Percentiles rank a stretch among this genome's conserved stretches.
These are phyloP conservation scores for Leucocoprinus gongylophorus DNA, from an alignment of 1,284 basidiomycete genomes.

Conservation along the genomic window DNA sequence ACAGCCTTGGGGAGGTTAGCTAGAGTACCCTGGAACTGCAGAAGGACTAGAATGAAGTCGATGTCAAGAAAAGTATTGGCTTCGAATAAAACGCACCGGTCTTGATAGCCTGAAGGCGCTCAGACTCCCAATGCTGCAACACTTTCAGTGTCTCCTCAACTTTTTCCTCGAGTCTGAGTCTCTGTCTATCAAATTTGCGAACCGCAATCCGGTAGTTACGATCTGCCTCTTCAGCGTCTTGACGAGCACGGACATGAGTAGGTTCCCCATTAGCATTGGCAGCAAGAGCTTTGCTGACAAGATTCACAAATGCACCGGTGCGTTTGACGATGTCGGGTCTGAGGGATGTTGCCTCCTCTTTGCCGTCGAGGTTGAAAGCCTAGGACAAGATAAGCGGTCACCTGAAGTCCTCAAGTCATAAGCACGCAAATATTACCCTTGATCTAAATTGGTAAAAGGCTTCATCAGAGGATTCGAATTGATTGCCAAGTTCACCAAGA, in stretches of 20 bases:
- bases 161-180: constrained; percentile 76
- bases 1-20: constrained; percentile 62
- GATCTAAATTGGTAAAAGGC: constrained; percentile 76
- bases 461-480: constrained; percentile 66
- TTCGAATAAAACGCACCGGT: constrained; percentile 43
- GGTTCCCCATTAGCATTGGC: constrained; percentile 47
- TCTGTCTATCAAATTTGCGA: constrained; percentile 70
- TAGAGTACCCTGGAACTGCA: constrained; percentile 78
- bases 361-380: constrained; percentile 62
- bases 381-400: constrained; percentile 19
- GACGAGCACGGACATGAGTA: constrained; percentile 58
- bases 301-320: constrained; percentile 58
- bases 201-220: constrained; percentile 69
- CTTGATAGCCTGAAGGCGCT: constrained; percentile 76
- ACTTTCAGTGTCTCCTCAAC: constrained; percentile 76
- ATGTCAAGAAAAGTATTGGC: neutral
- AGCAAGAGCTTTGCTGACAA: constrained; percentile 68
- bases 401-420: neutral
- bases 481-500: constrained; percentile 75
- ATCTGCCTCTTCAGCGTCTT: constrained; percentile 76
- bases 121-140: constrained; percentile 80
- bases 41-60: constrained; percentile 45
- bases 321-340: constrained; percentile 51
- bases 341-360: constrained; percentile 26
- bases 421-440: constrained; percentile 42